phyloP scores from a whole-genome alignment of 805 yeast genomes.

The Clavispora asparagi region DNA sequence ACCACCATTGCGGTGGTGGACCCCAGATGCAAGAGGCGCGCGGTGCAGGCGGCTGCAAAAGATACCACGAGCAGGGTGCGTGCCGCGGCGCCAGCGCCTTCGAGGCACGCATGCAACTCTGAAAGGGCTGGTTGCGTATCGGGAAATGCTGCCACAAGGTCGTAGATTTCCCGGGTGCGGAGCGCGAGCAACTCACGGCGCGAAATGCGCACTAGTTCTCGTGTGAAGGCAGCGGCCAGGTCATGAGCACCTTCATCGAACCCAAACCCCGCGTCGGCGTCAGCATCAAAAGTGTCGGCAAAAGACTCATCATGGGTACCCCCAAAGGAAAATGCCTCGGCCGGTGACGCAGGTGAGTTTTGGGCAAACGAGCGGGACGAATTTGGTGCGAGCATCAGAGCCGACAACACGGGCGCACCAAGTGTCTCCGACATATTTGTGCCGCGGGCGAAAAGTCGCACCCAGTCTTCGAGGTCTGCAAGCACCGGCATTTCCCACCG shows the following conservation, averaged over 20 bases:
- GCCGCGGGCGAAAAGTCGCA: conserved; percentile 14
- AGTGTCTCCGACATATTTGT: not conserved
- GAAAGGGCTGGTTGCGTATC: conserved; percentile 45
- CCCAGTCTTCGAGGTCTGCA: conserved; percentile 30
- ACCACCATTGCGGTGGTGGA: conserved; percentile 72
- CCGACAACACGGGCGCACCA: not conserved
- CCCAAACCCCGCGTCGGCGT: not conserved
- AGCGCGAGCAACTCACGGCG: conserved; percentile 39
- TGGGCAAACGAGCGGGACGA: not conserved
- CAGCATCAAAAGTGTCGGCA: not conserved
- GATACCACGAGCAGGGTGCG: conserved; percentile 46
- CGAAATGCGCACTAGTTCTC: conserved; percentile 31
- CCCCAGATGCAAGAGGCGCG: conserved; percentile 68
- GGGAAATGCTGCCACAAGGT: conserved; percentile 53
- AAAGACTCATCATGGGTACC: not conserved
- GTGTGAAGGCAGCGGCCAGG: conserved; percentile 3
- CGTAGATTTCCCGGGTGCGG: conserved; percentile 55
- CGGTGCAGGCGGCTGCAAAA: conserved; percentile 43
- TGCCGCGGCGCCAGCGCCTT: conserved; percentile 9
- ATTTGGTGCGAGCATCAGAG: not conserved
- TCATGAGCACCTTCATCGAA: not conserved
- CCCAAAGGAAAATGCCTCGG: not conserved
- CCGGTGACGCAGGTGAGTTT: not conserved
- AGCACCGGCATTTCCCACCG: conserved; percentile 39
- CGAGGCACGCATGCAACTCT: conserved; percentile 49